These are phyloP conservation scores for Phylloporus arenicola DNA, from an alignment of 768 basidiomycete species.

Conservation along the genomic window DNA sequence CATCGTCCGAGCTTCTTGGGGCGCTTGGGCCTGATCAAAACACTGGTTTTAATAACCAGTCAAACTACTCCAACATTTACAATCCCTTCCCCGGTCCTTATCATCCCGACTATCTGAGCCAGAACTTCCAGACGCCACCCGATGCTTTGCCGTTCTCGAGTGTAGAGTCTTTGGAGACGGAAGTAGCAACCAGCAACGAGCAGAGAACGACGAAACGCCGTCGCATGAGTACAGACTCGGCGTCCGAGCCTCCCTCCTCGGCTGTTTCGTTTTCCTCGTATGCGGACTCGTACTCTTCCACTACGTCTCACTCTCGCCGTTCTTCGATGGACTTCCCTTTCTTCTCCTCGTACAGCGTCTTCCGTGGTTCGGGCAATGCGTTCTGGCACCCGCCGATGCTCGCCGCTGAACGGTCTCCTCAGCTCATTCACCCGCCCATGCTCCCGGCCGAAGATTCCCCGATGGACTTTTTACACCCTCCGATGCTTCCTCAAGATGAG, in stretches of 20 bases:
- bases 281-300: slow-evolving; percentile 56
- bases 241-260: slow-evolving; percentile 50
- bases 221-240: slow-evolving; percentile 60
- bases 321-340: slow-evolving; percentile 65
- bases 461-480: slow-evolving; percentile 70
- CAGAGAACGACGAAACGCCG: slow-evolving; percentile 58
- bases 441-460: slow-evolving; percentile 56
- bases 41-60: slow-evolving; percentile 23
- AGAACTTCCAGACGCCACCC: slow-evolving; percentile 40
- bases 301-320: slow-evolving; percentile 53
- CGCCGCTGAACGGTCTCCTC: slow-evolving; percentile 51
- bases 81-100: slow-evolving; percentile 65
- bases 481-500: slow-evolving; percentile 58
- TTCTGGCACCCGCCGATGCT: slow-evolving; percentile 82
- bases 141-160: slow-evolving; percentile 53
- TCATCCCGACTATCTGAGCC: slow-evolving; percentile 64
- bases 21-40: slow-evolving; percentile 37
- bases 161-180: slow-evolving; percentile 44
- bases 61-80: slow-evolving; percentile 33
- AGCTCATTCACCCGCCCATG: slow-evolving; percentile 67
- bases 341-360: slow-evolving; percentile 47
- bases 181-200: slow-evolving; percentile 21
- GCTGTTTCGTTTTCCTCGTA: slow-evolving; percentile 62
- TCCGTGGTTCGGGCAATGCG: slow-evolving; percentile 49
- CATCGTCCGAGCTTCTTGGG: slow-evolving; percentile 50